Evolutionary conservation across 441 rosid genomes (phyloP), one percentile per base, ranked within the genome.

Genomic region (Populus hybrid): DNA sequence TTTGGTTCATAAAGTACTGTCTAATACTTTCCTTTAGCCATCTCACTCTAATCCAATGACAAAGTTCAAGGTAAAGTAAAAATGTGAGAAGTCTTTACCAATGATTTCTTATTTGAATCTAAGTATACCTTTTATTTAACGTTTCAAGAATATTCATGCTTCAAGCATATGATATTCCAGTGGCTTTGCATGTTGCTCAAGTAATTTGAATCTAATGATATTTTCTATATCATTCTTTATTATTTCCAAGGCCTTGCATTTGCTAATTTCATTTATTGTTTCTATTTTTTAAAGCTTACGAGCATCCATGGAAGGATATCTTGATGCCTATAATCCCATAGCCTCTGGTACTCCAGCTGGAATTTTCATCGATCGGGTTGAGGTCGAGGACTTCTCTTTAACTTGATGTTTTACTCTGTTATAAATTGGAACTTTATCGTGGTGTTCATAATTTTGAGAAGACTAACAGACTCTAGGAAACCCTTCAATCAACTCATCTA

Each of bases 271-370:
- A n/a, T 70, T 57, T 69, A 10, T 73, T 77, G 21, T 50, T 35
- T 14, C 34, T 75, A 35, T 26, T 30, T 77, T 74, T 73, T 80
- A 68, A 87, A 95, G 99, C 82, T 94, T 96, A 78, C 91, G 98
- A 79, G 87, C 90, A 79, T 96, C 99, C 38, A 92, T 96, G 99
- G 97, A 89, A 89, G 97, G 97, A 70, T 91, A 87, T 87, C 99
- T 96, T 79, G 97, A 94, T 83, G 97, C 94, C 79, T 95, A 91
- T 83, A 66, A 92, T 90, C 98, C 99, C 67, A 78, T 73, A 64
- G 66, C 86, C 71, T 91, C 95, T 59, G 82, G 85, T 76, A 86
- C 91, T 82, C 97, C 99, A 35, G 87, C 93, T 77, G 99, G 98
- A 87, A 94, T 94, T 80, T 94, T 94, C 57, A 88, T 90, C 85